Evolutionary conservation across 1,284 basidiomycete genomes (phyloP), one percentile per base, ranked within the genome.

Genomic region (Limonomyces culmigenus): DNA sequence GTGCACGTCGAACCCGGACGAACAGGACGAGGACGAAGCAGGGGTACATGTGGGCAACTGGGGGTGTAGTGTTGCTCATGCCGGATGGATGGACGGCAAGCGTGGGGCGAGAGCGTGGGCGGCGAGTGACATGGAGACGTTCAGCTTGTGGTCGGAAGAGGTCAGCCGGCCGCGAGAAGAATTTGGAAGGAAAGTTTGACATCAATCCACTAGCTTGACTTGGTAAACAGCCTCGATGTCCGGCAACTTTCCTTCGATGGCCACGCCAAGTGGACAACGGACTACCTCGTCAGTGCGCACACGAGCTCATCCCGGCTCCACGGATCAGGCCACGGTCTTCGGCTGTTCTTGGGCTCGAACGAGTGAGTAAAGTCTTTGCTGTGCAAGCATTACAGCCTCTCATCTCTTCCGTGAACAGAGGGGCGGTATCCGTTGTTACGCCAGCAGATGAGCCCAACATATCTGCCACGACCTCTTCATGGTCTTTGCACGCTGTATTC

Each of bases 111-210:
- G 52, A 11, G 59, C 80, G 13, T 86, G 81, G 81, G 74, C 74
- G 15, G 62, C 65, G 2, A 84, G 78, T 42, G 83, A 86, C 51
- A 86, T 86, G 81, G 81, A 86, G 50, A 85, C 81, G 0, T 76
- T 84, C 46, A 75, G 77, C 42, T 60, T 67, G 15, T 86, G 81
- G 83, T 68, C 70, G 10, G 53, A 54, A 27, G 76, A 86, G 57
- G 80, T 77, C 41, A 21, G 54, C 43, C 13, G 14, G 4, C 19
- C 15, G 16, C 3, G 15, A 19, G 4, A 12, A n/a, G n/a, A n/a
- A n/a, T n/a, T n/a, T n/a, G n/a, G n/a, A n/a, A n/a, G n/a, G n/a
- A n/a, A n/a, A 16, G 17, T 11, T 33, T 25, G 23, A 13, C 25
- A 3, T 34, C 12, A 25, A 32, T 32, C 14, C 3, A 13, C 13